Base-by-base conservation (phyloP, 306 rosid genomes). In the Carpinus viminea region DNA sequence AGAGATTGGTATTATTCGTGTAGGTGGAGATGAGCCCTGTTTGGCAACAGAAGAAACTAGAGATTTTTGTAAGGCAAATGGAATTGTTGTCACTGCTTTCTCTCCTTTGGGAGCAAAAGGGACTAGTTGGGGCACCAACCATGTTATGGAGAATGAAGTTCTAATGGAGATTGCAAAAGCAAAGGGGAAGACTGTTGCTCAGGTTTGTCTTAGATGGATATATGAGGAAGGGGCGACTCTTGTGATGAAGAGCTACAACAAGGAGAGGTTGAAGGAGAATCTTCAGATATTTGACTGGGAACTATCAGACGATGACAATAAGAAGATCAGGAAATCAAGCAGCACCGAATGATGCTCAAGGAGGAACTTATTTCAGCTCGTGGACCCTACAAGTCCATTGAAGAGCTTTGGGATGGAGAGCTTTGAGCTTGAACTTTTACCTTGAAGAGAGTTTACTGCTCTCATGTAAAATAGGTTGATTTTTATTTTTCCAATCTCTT, bases 51-150 rank as follows among this genome's bases (percentile, higher is more conserved):
- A 71, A 50, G 59, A 71, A 71, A 59, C 60, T 71, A 17, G 2
- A 51, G 60, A 71, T 12, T 71, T 50, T 28, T 71, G 75, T 60
- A 71, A 71, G 75, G 60, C 36, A 71, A 71, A 71, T 24, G 75
- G 59, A 26, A 71, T 71, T 5, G 28, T 28, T 5, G 53, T 71
- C 11, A 50, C 59, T 12, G 75, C 75, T 12, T 71, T 11, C 75
- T 71, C 75, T 51, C 75, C 60, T 50, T 51, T 71, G 60, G 75
- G 75, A 71, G 75, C 75, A 24, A 21, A 17, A 21, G 75, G 75
- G 12, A 16, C 12, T 28, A 12, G 59, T 48, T 71, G 75, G 75
- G 75, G 75, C 20, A 71, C 75, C 20, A 71, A 71, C 36, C 34
- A 50, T 47, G 75, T 71, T 16, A 12, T 71, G 59, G 59, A 71